Percentiles rank a stretch among this genome's conserved stretches.
phyloP scores from a whole-genome alignment of 164 flowering plant genomes.

The Amborella trichopoda region DNA sequence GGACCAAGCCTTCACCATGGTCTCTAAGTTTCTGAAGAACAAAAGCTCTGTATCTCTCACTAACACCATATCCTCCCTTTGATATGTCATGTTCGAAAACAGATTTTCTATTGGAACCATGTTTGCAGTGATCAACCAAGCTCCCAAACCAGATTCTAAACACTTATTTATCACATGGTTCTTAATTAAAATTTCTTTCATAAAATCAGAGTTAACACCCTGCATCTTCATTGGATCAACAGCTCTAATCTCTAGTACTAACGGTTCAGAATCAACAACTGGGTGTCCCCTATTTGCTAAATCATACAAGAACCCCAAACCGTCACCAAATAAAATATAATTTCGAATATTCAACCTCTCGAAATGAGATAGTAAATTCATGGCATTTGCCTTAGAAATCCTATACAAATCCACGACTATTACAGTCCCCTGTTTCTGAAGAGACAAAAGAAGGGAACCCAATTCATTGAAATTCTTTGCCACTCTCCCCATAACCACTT shows the following conservation, averaged over 20 bases:
- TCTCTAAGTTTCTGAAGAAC: conserved; percentile 31
- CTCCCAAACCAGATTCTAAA: conserved; percentile 29
- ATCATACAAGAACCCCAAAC: conserved; percentile 38
- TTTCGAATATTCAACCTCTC: conserved; percentile 57
- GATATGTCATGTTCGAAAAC: conserved; percentile 14
- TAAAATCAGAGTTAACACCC: conserved; percentile 15
- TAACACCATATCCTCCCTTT: conserved; percentile 22
- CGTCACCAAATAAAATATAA: conserved; percentile 45
- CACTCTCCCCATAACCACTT: conserved; percentile 55
- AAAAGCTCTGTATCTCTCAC: conserved; percentile 30
- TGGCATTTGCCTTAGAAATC: conserved; percentile 18
- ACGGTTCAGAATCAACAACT: conserved; percentile 38
- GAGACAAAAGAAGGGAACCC: conserved; percentile 31
- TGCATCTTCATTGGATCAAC: conserved; percentile 12
- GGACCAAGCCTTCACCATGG: conserved; percentile 31
- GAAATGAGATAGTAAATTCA: conserved; percentile 75
- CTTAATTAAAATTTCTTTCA: conserved; percentile 35
- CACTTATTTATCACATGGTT: conserved; percentile 37
- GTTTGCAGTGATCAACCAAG: conserved; percentile 46
- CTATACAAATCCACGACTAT: conserved; percentile 42
- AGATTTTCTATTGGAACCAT: conserved; percentile 21
- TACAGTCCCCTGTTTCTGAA: conserved; percentile 43
- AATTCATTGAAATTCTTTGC: conserved; percentile 40
- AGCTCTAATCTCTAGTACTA: conserved; percentile 19
- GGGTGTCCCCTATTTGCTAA: conserved; percentile 88